Evolutionary conservation across 257 asterid species (phyloP).

Genomic region (Nicotiana attenuata): DNA sequence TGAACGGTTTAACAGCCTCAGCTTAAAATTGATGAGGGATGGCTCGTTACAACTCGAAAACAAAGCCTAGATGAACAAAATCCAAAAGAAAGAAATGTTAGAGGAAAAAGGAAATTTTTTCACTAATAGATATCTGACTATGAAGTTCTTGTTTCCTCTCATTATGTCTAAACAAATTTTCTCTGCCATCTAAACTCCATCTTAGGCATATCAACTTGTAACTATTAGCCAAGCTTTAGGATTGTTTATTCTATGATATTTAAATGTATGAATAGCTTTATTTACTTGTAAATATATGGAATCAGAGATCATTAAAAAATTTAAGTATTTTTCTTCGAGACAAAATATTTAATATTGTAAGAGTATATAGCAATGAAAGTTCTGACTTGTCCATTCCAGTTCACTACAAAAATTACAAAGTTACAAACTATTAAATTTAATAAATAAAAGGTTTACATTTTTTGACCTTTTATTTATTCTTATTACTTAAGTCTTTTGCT

Average conservation of each 20-base stretch:
- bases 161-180: too few species aligned
- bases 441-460: too few species aligned
- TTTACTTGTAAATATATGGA: conserved; percentile 10
- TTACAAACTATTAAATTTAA: background rate
- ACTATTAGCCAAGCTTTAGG: too few species aligned
- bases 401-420: background rate
- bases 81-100: background rate
- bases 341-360: background rate
- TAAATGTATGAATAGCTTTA: background rate
- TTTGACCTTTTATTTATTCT: too few species aligned
- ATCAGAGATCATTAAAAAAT: background rate
- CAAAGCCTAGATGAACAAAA: conserved; percentile 20
- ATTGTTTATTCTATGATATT: background rate
- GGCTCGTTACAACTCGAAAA: conserved; percentile 50
- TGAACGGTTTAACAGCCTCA: conserved; percentile 62
- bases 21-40: conserved; percentile 62
- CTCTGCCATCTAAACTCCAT: background rate
- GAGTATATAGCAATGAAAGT: background rate
- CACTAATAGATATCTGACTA: background rate
- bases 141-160: background rate
- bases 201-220: background rate
- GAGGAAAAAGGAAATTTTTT: background rate
- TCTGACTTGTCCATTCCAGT: background rate
- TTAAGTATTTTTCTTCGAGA: background rate
- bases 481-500: too few species aligned